These are phyloP conservation scores for Plasmodium malariae DNA, from an alignment of 169 alveolate genomes.

Conservation along the genomic window DNA sequence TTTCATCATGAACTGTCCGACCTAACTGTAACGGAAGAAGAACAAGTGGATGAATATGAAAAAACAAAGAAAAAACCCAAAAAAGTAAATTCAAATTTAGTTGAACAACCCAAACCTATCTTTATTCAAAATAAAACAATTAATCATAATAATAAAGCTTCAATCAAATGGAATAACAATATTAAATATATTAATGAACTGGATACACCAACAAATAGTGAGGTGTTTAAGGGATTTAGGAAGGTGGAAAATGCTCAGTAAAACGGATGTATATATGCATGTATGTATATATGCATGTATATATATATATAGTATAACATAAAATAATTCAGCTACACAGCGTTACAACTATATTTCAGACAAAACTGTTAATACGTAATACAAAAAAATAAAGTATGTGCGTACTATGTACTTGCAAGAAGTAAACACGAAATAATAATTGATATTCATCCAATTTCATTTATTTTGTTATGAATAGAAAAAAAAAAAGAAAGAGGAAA, in stretches of 20 bases:
- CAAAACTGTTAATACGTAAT: no score
- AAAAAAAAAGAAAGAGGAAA: no score
- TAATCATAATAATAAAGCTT: constrained; percentile 59
- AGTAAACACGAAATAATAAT: no score
- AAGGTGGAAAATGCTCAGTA: constrained; percentile 40
- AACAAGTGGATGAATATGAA: constrained; percentile 56
- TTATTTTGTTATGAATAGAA: no score
- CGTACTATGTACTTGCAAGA: no score
- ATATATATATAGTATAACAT: no score
- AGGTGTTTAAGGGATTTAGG: constrained; percentile 70
- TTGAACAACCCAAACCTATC: not conserved
- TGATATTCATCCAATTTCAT: no score
- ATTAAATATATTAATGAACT: constrained; percentile 71
- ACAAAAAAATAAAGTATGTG: no score
- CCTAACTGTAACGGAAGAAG: constrained; percentile 76
- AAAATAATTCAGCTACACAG: no score
- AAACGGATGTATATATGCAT: not conserved
- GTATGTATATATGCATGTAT: constrained; percentile 4
- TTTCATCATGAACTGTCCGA: constrained; percentile 73
- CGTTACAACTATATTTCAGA: no score
- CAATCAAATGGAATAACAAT: constrained; percentile 74
- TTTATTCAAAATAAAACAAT: constrained; percentile 10
- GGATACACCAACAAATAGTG: constrained; percentile 74
- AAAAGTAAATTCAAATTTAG: constrained; percentile 37
- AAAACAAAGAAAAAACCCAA: constrained; percentile 60